Evolutionary conservation across 176 grass and related monocot genomes (phyloP).

Genomic region (Oryza longistaminata): DNA sequence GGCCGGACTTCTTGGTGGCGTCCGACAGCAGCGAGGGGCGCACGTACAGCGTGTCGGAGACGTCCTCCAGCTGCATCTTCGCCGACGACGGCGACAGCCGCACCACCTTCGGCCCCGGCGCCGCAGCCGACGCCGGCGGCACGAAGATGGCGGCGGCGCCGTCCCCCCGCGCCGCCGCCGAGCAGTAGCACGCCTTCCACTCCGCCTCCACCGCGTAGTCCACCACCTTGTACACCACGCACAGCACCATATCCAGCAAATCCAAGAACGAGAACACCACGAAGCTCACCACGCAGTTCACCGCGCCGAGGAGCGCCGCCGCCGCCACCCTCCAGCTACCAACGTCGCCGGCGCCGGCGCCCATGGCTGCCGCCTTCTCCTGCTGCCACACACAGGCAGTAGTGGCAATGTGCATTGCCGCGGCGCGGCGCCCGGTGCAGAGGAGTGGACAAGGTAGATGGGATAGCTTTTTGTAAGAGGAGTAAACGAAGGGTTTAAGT

Average conservation of each 20-base stretch:
- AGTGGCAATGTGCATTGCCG: constrained; percentile 50
- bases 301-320: constrained; percentile 24
- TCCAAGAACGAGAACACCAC: constrained; percentile 90
- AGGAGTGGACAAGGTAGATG: neutral
- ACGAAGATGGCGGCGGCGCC: constrained; percentile 27
- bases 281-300: constrained; percentile 76
- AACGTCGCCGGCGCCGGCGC: neutral
- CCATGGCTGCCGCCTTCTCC: constrained; percentile 35
- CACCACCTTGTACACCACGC: constrained; percentile 85
- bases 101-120: constrained; percentile 68
- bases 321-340: neutral
- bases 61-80: constrained; percentile 92
- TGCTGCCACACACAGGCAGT: constrained; percentile 45
- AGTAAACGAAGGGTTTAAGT: constrained; percentile 25
- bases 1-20: constrained; percentile 52
- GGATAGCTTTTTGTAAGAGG: constrained; percentile 45
- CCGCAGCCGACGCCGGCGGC: neutral
- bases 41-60: constrained; percentile 91
- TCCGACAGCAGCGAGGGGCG: constrained; percentile 66
- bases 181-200: constrained; percentile 97
- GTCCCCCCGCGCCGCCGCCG: constrained; percentile 20
- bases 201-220: constrained; percentile 83
- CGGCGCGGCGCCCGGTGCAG: neutral
- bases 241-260: constrained; percentile 82
- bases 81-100: constrained; percentile 53